Evolutionary conservation across 2,329 filamentous ascomycete genomes (phyloP), one percentile per base, ranked within the genome.

Genomic region (Aspergillus chevalieri): DNA sequence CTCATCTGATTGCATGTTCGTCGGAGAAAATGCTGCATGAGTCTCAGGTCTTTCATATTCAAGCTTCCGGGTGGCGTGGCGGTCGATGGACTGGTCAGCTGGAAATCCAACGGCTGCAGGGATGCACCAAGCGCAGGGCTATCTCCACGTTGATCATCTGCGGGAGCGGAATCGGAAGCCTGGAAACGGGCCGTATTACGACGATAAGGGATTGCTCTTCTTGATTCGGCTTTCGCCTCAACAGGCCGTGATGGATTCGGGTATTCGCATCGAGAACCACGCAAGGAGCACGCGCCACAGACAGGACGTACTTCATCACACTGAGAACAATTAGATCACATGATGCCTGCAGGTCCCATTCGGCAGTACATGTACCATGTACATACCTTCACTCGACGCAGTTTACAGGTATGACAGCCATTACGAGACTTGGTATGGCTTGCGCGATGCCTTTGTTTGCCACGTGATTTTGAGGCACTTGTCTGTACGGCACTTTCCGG

Each of bases 341-440:
- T 36, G 14, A n/a, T 36, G 1, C 15, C 4, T 36, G 14, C 33
- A 36, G 10, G 24, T n/a, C 0, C 14, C n/a, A 8, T 4, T 14
- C 30, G 17, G 10, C 9, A 44, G 1, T 28, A 36, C 30, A 2
- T 50, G 21, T 28, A 36, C 30, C 30, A 2, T 50, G 21, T 28
- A 36, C 30, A 2, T 50, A 63, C 61, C 50, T 63, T 62, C n/a
- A 63, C 60, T 14, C 56, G 48, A 9, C 61, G 54, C 3, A 28
- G 15, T 43, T 63, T 63, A 47, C 60, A 63, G 1, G 49, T 51
- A n/a, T 51, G 55, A 42, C 61, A 63, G 6, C 61, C 61, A 44
- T 56, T 55, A 4, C 57, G 51, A 3, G 59, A 61, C 46, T 61
- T 61, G n/a, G 53, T 55, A 47, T 61, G 59, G 28, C 52, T 52